Evolutionary conservation across 192 early-diverging fungal genomes (phyloP).

Genomic region (Umbelopsis vinacea): DNA sequence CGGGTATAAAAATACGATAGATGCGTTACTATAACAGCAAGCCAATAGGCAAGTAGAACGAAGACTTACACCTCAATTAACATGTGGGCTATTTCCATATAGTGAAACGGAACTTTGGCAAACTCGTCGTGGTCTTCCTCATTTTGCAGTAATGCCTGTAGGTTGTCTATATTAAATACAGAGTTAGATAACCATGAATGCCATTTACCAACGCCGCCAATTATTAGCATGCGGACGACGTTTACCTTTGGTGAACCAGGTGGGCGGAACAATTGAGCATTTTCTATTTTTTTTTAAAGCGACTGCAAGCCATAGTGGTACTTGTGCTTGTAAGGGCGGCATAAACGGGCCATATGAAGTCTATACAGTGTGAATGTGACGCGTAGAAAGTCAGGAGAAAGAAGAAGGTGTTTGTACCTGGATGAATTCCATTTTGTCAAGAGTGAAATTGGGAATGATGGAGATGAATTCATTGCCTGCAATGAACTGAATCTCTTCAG

Average conservation of each 20-base stretch:
- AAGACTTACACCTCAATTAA: slow-evolving; percentile 69
- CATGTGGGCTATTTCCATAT: slow-evolving; percentile 81
- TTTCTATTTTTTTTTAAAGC: slow-evolving; percentile 81
- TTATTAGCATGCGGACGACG: neutral
- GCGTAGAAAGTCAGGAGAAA: neutral
- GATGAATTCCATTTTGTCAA: slow-evolving; percentile 76
- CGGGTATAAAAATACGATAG: neutral
- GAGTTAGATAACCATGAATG: neutral
- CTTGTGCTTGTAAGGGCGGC: slow-evolving; percentile 74
- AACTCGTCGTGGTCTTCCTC: slow-evolving; percentile 71
- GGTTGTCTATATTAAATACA: slow-evolving; percentile 52
- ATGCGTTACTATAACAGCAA: neutral
- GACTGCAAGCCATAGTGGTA: slow-evolving; percentile 90
- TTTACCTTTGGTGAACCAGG: slow-evolving; percentile 79
- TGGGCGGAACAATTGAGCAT: slow-evolving; percentile 79
- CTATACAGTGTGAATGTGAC: slow-evolving; percentile 39
- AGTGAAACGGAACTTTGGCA: slow-evolving; percentile 75
- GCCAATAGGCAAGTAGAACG: slow-evolving; percentile 15
- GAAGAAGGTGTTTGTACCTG: slow-evolving; percentile 49
- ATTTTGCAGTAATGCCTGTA: slow-evolving; percentile 63
- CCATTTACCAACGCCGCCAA: neutral
- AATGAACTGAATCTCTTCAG: slow-evolving; percentile 86
- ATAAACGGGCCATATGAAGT: slow-evolving; percentile 78
- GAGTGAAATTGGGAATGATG: slow-evolving; percentile 74
- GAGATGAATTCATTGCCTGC: slow-evolving; percentile 78